Evolutionary conservation across 2,329 filamentous ascomycete species (phyloP).

Genomic region (Aspergillus sp.): DNA sequence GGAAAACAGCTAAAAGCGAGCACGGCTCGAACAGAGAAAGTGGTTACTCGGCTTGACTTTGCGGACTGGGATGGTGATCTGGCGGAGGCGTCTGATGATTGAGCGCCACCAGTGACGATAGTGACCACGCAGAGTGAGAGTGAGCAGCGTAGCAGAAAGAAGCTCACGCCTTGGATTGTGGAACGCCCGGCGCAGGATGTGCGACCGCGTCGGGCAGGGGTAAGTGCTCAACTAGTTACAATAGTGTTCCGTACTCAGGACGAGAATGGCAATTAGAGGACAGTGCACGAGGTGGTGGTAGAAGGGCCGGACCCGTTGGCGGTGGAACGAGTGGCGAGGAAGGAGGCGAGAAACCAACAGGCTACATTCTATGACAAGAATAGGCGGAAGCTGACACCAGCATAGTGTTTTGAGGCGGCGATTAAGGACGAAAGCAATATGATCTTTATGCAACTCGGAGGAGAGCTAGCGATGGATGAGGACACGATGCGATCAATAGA

Average conservation of each 20-base stretch:
- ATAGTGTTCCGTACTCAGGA: neutral
- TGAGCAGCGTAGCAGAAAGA: slow-evolving; percentile 2
- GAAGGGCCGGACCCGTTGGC: slow-evolving; percentile 21
- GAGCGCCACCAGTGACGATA: neutral
- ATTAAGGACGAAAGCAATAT: slow-evolving; percentile 24
- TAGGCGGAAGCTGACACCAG: slow-evolving; percentile 20
- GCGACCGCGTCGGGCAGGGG: neutral
- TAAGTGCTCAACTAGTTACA: neutral
- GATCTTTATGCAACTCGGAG: slow-evolving; percentile 22
- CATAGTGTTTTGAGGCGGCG: slow-evolving; percentile 25
- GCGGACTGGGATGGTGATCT: slow-evolving; percentile 1
- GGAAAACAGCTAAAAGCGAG: slow-evolving; percentile 3
- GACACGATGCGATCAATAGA: neutral
- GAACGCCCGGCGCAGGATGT: slow-evolving; percentile 4
- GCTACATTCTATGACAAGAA: slow-evolving; percentile 25
- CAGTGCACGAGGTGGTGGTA: slow-evolving; percentile 18
- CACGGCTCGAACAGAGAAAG: neutral
- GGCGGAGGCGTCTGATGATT: neutral
- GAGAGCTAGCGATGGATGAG: neutral
- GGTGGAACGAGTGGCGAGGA: slow-evolving; percentile 22
- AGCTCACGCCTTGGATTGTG: slow-evolving; percentile 2
- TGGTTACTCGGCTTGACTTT: slow-evolving; percentile 1
- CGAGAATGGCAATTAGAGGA: neutral
- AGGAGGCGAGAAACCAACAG: slow-evolving; percentile 18
- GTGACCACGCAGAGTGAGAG: slow-evolving; percentile 4